These are phyloP conservation scores for Malus fusca DNA, from an alignment of 306 rosid genomes.

Conservation along the genomic window DNA sequence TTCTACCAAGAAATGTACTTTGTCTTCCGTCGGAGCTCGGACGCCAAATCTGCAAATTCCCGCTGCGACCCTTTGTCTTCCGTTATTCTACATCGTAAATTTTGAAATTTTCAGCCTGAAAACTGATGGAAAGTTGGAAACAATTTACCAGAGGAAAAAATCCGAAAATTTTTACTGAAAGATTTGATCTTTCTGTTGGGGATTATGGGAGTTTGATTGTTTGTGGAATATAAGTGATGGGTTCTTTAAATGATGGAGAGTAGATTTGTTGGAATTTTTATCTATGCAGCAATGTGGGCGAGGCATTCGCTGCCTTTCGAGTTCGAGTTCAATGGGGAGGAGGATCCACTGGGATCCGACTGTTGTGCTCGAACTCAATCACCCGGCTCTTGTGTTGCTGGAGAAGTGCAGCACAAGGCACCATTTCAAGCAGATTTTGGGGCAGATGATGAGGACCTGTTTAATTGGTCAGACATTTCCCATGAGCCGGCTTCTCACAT, in stretches of 20 bases:
- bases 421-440: slow-evolving; percentile 51
- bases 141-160: not conserved
- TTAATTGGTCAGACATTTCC: slow-evolving; percentile 53
- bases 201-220: not conserved
- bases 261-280: not conserved
- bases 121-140: not conserved
- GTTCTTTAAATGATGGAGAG: too few relatives aligned
- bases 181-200: not conserved
- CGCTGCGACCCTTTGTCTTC: too few relatives aligned
- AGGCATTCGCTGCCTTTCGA: slow-evolving; percentile 23
- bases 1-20: not conserved
- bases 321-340: slow-evolving; percentile 16
- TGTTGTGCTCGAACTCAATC: slow-evolving; percentile 36
- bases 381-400: slow-evolving; percentile 36
- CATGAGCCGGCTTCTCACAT: slow-evolving; percentile 58
- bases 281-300: slow-evolving; percentile 21
- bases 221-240: not conserved
- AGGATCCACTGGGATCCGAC: slow-evolving; percentile 45
- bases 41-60: too few relatives aligned
- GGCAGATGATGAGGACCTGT: slow-evolving; percentile 41
- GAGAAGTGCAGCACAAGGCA: slow-evolving; percentile 45
- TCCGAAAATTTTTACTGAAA: not conserved
- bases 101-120: not conserved
- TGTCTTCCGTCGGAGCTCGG: too few relatives aligned
- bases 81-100: too few relatives aligned